These are phyloP conservation scores for Talaromyces amestolkiae DNA, from an alignment of 2,329 filamentous ascomycete genomes.

Conservation along the genomic window DNA sequence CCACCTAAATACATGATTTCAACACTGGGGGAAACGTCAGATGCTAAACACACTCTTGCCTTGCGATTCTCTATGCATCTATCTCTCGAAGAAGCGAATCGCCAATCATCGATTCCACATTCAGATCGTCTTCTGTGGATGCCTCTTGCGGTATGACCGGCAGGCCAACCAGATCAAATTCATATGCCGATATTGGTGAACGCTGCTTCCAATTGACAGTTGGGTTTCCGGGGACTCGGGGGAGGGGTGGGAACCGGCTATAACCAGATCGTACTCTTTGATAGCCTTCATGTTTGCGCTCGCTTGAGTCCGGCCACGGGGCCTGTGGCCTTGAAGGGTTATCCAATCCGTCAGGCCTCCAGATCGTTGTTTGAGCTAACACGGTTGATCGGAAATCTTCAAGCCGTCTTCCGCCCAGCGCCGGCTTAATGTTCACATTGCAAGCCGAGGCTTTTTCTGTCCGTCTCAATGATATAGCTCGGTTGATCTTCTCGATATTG, in stretches of 20 bases:
- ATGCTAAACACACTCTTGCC: not conserved
- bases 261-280: conserved; percentile 30
- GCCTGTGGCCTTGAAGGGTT: conserved; percentile 22
- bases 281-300: conserved; percentile 34
- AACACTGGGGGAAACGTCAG: not conserved
- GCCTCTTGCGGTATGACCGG: conserved; percentile 16
- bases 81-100: conserved; percentile 22
- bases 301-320: conserved; percentile 32
- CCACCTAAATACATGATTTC: not conserved
- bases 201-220: conserved; percentile 35
- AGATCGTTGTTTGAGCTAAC: conserved; percentile 30
- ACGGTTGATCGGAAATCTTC: conserved; percentile 27
- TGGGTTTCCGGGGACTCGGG: conserved; percentile 31
- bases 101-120: conserved; percentile 21
- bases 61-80: conserved; percentile 9
- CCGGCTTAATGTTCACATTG: conserved; percentile 14
- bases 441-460: conserved; percentile 4
- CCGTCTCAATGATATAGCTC: conserved; percentile 18
- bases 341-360: conserved; percentile 22
- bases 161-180: conserved; percentile 27
- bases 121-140: conserved; percentile 17
- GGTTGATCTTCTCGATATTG: not conserved
- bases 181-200: conserved; percentile 22
- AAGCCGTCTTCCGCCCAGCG: conserved; percentile 25
- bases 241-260: conserved; percentile 31